A percentile compares a stretch with the other conserved stretches of the same genome.
These are phyloP conservation scores for Candida pseudofarinosa DNA, from an alignment of 805 yeast species.

Conservation along the genomic window DNA sequence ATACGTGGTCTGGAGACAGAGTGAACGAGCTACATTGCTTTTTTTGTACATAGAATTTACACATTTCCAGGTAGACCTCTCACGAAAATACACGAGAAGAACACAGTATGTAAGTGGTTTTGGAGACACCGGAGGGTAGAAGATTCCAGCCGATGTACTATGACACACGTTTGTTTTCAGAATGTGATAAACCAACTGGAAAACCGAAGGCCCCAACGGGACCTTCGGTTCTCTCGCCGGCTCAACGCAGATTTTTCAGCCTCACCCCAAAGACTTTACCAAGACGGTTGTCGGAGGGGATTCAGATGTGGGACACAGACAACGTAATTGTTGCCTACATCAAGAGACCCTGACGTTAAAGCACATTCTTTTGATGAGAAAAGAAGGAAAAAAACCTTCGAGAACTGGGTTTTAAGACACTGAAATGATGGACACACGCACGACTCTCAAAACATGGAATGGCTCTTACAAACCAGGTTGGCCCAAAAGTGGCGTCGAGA, in stretches of 20 bases:
- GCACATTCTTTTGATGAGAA: not conserved
- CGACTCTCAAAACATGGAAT: too few relatives aligned
- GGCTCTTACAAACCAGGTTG: too few relatives aligned
- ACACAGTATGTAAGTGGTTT: constrained; percentile 37
- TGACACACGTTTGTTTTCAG: constrained; percentile 37
- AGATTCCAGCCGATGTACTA: constrained; percentile 40
- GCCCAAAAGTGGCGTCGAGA: too few relatives aligned
- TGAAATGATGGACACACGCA: too few relatives aligned
- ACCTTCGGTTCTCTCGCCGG: not conserved
- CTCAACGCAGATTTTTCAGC: constrained; percentile 7
- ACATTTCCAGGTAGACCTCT: not conserved
- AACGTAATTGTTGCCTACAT: too few relatives aligned
- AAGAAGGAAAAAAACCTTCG: not conserved
- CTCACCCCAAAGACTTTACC: constrained; percentile 38
- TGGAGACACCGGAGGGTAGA: constrained; percentile 46
- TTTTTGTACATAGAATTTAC: not conserved
- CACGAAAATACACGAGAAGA: not conserved
- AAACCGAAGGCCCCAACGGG: not conserved
- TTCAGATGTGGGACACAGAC: constrained; percentile 14
- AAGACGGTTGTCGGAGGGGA: constrained; percentile 40
- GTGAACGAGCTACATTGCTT: not conserved
- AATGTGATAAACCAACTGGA: not conserved
- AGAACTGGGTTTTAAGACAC: too few relatives aligned
- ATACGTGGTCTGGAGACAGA: constrained; percentile 11
- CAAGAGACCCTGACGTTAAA: not conserved